phyloP scores from a whole-genome alignment of 768 basidiomycete species.

The Piloderma croceum region DNA sequence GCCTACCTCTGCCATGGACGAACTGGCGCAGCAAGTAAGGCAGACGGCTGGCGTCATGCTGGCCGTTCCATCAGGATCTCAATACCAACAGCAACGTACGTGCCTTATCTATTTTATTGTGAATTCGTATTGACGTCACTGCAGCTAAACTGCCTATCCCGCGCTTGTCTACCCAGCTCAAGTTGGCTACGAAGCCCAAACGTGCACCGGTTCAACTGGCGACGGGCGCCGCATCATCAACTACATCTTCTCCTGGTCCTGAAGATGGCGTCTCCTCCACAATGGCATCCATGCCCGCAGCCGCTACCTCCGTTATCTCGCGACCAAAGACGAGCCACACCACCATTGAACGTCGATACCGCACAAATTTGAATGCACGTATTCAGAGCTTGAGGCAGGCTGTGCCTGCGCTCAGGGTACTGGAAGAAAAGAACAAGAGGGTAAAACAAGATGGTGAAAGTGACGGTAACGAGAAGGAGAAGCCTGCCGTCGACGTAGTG shows the following conservation, averaged over 20 bases:
- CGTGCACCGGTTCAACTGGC: background rate
- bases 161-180: conserved; percentile 45
- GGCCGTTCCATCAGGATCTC: conserved; percentile 22
- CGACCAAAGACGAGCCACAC: conserved; percentile 87
- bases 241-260: conserved; percentile 16
- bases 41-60: conserved; percentile 33
- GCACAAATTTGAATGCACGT: conserved; percentile 83
- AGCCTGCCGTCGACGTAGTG: conserved; percentile 48
- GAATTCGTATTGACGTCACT: background rate
- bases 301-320: conserved; percentile 9
- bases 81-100: background rate
- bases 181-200: background rate
- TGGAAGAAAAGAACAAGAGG: conserved; percentile 51
- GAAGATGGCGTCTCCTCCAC: conserved; percentile 30
- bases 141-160: conserved; percentile 40
- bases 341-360: conserved; percentile 83
- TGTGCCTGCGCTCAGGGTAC: conserved; percentile 76
- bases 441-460: conserved; percentile 33
- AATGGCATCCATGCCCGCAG: conserved; percentile 39
- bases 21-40: conserved; percentile 33
- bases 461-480: conserved; percentile 41
- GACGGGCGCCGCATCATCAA: conserved; percentile 3
- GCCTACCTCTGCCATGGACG: conserved; percentile 21
- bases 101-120: background rate
- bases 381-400: conserved; percentile 76